Evolutionary conservation across 257 asterid genomes (phyloP).

Genomic region (Dorcoceras hygrometricum): DNA sequence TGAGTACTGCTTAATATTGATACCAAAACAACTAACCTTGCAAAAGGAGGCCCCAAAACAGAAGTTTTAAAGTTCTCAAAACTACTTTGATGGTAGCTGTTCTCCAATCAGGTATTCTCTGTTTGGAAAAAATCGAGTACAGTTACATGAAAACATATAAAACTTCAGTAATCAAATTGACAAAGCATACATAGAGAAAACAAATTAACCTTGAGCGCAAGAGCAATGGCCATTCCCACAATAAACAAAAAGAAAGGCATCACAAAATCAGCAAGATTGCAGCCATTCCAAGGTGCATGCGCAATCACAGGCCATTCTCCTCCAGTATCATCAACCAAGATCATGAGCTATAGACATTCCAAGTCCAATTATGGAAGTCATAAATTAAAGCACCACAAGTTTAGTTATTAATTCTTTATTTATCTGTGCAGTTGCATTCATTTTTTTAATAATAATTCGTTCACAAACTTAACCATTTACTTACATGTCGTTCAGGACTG

Average conservation of each 20-base stretch:
- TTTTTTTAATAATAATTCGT: too few species aligned
- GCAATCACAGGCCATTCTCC: slow-evolving; percentile 72
- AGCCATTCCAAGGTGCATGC: slow-evolving; percentile 88
- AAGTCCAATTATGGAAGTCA: too few species aligned
- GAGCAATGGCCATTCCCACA: slow-evolving; percentile 77
- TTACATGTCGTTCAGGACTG: not conserved
- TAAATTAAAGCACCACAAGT: too few species aligned
- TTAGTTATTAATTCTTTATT: too few species aligned
- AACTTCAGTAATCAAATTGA: not conserved
- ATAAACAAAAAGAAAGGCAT: slow-evolving; percentile 83
- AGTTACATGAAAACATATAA: not conserved
- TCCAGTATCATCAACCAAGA: slow-evolving; percentile 82
- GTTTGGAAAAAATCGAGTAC: slow-evolving; percentile 7
- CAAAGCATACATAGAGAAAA: not conserved
- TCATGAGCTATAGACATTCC: slow-evolving; percentile 47
- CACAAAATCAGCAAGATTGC: slow-evolving; percentile 82
- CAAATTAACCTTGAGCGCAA: slow-evolving; percentile 57
- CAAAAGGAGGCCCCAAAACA: slow-evolving; percentile 76
- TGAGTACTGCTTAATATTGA: slow-evolving; percentile 10
- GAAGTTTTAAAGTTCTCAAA: slow-evolving; percentile 64
- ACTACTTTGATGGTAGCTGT: slow-evolving; percentile 53
- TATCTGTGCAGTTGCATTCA: too few species aligned
- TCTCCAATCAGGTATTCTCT: slow-evolving; percentile 51
- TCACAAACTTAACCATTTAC: too few species aligned
- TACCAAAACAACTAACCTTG: slow-evolving; percentile 52